Conservation (phyloP, 805 yeast genomes). For the Candida alai region DNA sequence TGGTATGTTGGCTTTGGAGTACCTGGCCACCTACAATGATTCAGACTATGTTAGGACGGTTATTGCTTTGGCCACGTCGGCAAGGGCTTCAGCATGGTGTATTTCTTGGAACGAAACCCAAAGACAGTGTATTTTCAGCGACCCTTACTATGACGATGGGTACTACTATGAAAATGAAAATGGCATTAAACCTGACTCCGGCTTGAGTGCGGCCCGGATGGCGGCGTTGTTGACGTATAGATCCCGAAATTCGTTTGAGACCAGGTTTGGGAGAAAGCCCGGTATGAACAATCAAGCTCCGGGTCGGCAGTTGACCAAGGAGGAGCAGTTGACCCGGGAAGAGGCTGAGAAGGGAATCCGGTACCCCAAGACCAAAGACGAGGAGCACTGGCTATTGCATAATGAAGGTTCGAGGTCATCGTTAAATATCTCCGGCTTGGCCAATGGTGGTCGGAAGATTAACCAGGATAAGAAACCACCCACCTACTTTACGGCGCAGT, state of each 20-base stretch:
- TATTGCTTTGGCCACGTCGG: constrained; percentile 89
- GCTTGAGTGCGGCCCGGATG: constrained; percentile 96
- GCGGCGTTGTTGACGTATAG: constrained; percentile 90
- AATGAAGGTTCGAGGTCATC: constrained; percentile 66
- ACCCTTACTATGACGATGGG: constrained; percentile 90
- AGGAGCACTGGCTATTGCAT: constrained; percentile 79
- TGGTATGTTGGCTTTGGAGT: constrained; percentile 93
- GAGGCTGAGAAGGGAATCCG: constrained; percentile 25
- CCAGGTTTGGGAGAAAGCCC: constrained; percentile 72
- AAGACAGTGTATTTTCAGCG: constrained; percentile 92
- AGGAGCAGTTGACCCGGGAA: constrained; percentile 9
- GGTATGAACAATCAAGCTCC: neutral
- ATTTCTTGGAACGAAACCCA: constrained; percentile 99
- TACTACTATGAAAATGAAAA: constrained; percentile 68
- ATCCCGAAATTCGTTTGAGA: constrained; percentile 86
- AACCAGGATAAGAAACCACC: constrained; percentile 33
- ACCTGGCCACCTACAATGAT: constrained; percentile 61
- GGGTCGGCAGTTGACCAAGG: constrained; percentile 4
- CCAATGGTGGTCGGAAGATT: constrained; percentile 10
- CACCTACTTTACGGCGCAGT: constrained; percentile 88
- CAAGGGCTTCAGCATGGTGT: constrained; percentile 97
- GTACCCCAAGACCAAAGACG: constrained; percentile 48
- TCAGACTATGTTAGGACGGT: constrained; percentile 62
- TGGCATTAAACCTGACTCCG: constrained; percentile 65
- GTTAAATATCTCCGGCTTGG: constrained; percentile 8